phyloP scores from a whole-genome alignment of 2,329 filamentous ascomycete species.

The Aureobasidium sp. region DNA sequence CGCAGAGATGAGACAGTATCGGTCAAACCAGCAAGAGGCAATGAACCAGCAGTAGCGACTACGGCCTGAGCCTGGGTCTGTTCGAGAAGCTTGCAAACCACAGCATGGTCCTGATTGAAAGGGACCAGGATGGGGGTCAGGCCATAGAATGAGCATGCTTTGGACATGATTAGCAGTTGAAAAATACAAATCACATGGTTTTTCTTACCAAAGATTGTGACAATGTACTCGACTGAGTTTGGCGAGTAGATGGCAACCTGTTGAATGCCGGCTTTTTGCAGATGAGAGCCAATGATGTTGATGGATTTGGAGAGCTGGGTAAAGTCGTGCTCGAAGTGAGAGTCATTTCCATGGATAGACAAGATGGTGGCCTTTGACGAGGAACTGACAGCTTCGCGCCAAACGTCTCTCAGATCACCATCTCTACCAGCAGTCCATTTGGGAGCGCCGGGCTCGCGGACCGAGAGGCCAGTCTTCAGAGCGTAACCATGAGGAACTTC shows the following conservation, averaged over 20 bases:
- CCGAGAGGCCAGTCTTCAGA: conserved; percentile 68
- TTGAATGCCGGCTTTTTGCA: conserved; percentile 59
- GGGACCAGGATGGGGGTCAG: conserved; percentile 79
- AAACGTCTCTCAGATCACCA: conserved; percentile 87
- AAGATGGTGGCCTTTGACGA: conserved; percentile 59
- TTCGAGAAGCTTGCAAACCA: conserved; percentile 64
- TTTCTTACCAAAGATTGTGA: conserved; percentile 61
- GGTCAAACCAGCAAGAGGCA: conserved; percentile 69
- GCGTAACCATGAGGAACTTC: conserved; percentile 80
- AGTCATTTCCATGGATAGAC: conserved; percentile 71
- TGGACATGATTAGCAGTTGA: too few relatives aligned
- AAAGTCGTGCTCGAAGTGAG: conserved; percentile 62
- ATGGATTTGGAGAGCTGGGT: conserved; percentile 77
- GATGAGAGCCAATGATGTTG: conserved; percentile 72
- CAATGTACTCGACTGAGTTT: conserved; percentile 84
- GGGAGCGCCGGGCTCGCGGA: conserved; percentile 71
- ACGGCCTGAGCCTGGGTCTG: conserved; percentile 71
- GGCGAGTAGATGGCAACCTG: conserved; percentile 85
- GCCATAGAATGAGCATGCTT: conserved; percentile 81
- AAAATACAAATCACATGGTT: neutral
- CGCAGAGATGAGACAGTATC: conserved; percentile 64
- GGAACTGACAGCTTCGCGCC: conserved; percentile 56
- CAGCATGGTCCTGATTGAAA: conserved; percentile 65
- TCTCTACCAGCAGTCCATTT: conserved; percentile 79
- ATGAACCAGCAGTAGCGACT: conserved; percentile 76